These are phyloP conservation scores for Parascedosporium putredinis DNA, from an alignment of 2,329 filamentous ascomycete genomes.

Conservation along the genomic window DNA sequence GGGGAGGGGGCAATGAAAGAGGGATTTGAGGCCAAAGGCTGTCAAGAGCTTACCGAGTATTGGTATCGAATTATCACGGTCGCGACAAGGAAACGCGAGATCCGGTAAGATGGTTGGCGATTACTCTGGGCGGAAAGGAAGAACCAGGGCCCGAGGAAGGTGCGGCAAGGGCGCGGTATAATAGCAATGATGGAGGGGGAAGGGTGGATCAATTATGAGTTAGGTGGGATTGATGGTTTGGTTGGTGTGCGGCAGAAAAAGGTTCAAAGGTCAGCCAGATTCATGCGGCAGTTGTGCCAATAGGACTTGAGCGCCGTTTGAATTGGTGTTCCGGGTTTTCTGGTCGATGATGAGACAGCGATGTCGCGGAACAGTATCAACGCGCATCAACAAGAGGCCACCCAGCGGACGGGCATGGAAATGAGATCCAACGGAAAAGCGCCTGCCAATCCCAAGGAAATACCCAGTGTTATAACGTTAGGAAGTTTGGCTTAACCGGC, in stretches of 20 bases:
- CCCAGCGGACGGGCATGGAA: no score
- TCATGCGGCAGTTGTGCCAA: neutral
- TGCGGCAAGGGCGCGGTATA: neutral
- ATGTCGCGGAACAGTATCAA: neutral
- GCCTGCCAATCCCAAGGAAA: no score
- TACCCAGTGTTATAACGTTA: no score
- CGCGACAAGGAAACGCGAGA: neutral
- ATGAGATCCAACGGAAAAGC: no score
- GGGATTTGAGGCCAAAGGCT: no score
- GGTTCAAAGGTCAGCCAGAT: neutral
- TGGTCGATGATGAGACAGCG: conserved; percentile 1
- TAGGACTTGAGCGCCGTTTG: no score
- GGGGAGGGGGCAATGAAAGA: neutral
- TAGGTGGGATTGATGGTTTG: no score
- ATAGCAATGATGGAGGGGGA: neutral
- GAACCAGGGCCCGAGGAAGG: conserved; percentile 7
- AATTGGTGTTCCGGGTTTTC: neutral
- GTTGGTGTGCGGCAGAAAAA: no score
- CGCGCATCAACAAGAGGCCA: no score
- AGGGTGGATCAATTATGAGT: no score
- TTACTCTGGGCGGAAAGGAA: conserved; percentile 9
- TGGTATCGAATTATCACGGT: no score
- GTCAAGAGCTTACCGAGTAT: neutral
- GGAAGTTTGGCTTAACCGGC: no score
- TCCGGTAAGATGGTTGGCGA: conserved; percentile 5